Evolutionary conservation across 2,329 filamentous ascomycete species (phyloP), one percentile per base, ranked within the genome.

Genomic region (Westerdykella aurantiaca): DNA sequence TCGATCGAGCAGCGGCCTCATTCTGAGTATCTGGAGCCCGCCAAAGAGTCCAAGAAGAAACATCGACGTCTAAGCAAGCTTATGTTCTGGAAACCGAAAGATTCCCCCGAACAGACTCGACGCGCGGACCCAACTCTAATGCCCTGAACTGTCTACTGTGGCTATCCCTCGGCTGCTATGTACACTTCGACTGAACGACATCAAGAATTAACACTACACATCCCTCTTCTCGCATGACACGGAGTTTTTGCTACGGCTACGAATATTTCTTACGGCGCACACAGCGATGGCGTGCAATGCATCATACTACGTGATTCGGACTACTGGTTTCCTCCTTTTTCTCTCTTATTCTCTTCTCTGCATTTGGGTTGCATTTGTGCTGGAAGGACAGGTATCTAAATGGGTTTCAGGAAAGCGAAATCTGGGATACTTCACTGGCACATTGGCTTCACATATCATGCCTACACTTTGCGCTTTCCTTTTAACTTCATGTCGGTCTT

Each of bases 51-150:
- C 57, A 78, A 76, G 45, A 71, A 71, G 54, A 85, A 82, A 63
- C 73, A 80, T 31, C 86, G 82, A 62, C 78, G 85, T 23, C 69
- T 89, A 31, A 85, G 86, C 61, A 83, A 84, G 41, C 75, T 89
- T 71, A 81, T 88, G 75, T 90, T 90, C 64, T 90, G 85, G 85
- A 87, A 85, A 67, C 53, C 58, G 7, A 67, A 64, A 50, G 63
- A 67, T 31, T 49, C 57, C 13, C 56, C 60, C 13, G 33, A 18
- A 18, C 16, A 35, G 33, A 14, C 33, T 35, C 17, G 4, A 29
- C 25, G 25, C 37, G 13, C 37, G 34, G 29, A 16, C 42, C n/a
- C 12, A 39, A 31, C 31, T 41, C 18, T 37, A 39, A 23, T 16
- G 42, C 37, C 25, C 23, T 35, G 3, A 21, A 35, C 13, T 35